These are phyloP conservation scores for Globisporangium solare DNA, from an alignment of 352 stramenopile genomes.

Conservation along the genomic window DNA sequence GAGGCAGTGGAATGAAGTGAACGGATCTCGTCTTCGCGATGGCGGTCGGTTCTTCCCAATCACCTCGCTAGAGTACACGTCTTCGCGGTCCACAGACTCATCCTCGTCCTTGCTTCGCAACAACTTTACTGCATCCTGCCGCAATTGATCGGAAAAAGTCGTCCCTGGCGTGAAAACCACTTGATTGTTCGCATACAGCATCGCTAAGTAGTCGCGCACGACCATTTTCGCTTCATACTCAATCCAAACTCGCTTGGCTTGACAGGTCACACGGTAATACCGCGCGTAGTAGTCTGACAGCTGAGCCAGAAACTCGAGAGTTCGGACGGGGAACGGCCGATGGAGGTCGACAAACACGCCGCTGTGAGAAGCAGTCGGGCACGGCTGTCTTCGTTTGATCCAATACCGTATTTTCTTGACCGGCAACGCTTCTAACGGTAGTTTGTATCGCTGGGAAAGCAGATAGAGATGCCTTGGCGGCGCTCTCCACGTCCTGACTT, in stretches of 20 bases:
- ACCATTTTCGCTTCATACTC: constrained; percentile 29
- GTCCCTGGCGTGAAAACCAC: constrained; percentile 20
- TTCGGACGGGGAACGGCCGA: constrained; percentile 22
- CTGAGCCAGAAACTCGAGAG: constrained; percentile 22
- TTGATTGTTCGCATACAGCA: constrained; percentile 25
- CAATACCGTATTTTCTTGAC: constrained; percentile 29
- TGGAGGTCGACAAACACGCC: constrained; percentile 28
- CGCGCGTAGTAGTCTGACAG: constrained; percentile 31
- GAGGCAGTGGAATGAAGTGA: constrained; percentile 40
- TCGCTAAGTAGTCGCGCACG: constrained; percentile 32
- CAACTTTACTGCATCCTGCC: constrained; percentile 21
- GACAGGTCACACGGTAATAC: constrained; percentile 20
- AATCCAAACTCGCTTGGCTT: constrained; percentile 21
- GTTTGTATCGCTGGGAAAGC: constrained; percentile 22
- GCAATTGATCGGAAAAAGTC: constrained; percentile 23
- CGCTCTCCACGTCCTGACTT: constrained; percentile 29
- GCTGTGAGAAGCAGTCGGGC: not conserved
- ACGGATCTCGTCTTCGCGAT: constrained; percentile 10
- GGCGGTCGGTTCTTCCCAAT: no score
- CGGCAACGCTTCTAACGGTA: constrained; percentile 24
- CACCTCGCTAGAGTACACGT: no score
- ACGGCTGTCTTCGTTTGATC: constrained; percentile 12
- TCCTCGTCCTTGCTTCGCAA: constrained; percentile 18
- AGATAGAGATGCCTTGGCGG: constrained; percentile 22
- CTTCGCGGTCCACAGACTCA: constrained; percentile 7